Evolutionary conservation across 306 rosid species (phyloP).

Genomic region (Pyrus betulifolia): DNA sequence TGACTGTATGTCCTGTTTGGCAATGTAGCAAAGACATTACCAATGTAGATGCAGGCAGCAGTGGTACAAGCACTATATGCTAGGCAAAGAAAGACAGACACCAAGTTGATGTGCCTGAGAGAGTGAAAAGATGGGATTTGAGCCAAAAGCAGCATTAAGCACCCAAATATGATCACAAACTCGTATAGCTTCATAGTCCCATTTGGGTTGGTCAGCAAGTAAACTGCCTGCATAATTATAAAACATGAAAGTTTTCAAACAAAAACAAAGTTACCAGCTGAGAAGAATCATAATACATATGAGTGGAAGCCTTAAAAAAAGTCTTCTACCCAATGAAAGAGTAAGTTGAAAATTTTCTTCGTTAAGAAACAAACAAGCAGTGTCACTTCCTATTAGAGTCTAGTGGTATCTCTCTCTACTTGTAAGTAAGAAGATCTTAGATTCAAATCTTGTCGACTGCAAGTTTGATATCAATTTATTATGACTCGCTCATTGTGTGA

Average conservation of each 20-base stretch:
- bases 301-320: too few relatives aligned
- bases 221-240: constrained; percentile 39
- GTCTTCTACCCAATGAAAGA: too few relatives aligned
- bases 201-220: constrained; percentile 41
- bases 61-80: constrained; percentile 58
- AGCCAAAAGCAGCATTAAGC: constrained; percentile 66
- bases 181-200: constrained; percentile 59
- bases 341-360: too few relatives aligned
- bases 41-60: constrained; percentile 56
- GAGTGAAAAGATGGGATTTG: constrained; percentile 83
- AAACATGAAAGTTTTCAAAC: neutral
- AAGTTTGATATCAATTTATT: too few relatives aligned
- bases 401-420: too few relatives aligned
- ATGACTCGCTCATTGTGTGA: too few relatives aligned
- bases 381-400: too few relatives aligned
- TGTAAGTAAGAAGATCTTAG: too few relatives aligned
- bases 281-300: too few relatives aligned
- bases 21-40: constrained; percentile 11
- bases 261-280: neutral
- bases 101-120: constrained; percentile 59
- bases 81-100: constrained; percentile 46
- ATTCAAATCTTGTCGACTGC: too few relatives aligned
- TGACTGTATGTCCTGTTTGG: neutral
- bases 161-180: constrained; percentile 61
- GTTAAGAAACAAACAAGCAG: too few relatives aligned